Evolutionary conservation across 2,329 filamentous ascomycete genomes (phyloP).

Genomic region (Hymenoscyphus albidus): DNA sequence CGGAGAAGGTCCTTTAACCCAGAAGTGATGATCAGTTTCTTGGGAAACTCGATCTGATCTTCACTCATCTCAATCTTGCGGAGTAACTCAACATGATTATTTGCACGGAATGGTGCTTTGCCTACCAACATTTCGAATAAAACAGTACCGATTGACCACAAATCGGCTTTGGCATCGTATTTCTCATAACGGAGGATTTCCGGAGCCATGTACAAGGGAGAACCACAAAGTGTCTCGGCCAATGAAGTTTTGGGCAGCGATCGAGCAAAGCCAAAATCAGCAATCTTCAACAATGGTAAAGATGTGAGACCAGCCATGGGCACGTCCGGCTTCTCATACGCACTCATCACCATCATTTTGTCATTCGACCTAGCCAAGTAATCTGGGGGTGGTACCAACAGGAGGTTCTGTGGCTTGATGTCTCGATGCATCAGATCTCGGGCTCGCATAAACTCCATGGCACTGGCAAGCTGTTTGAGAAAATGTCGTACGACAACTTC

Average conservation of each 20-base stretch:
- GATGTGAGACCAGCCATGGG: constrained; percentile 78
- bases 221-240: constrained; percentile 93
- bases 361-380: constrained; percentile 61
- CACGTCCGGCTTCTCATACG: constrained; percentile 74
- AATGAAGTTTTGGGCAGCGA: constrained; percentile 86
- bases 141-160: constrained; percentile 97
- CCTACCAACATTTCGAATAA: constrained; percentile 93
- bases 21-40: constrained; percentile 65
- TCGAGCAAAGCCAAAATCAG: constrained; percentile 97
- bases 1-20: constrained; percentile 80
- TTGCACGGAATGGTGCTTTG: constrained; percentile 83
- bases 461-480: constrained; percentile 88
- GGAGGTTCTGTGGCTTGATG: constrained; percentile 93
- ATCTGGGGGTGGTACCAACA: constrained; percentile 77
- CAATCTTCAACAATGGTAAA: constrained; percentile 93
- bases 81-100: constrained; percentile 90
- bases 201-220: constrained; percentile 96
- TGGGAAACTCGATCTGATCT: constrained; percentile 79
- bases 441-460: constrained; percentile 79
- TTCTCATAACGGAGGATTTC: constrained; percentile 96
- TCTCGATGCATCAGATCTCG: constrained; percentile 92
- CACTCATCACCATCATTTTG: constrained; percentile 67
- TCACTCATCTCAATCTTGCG: constrained; percentile 87
- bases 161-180: constrained; percentile 93
- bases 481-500: constrained; percentile 97